Base-by-base conservation (phyloP, 1,284 basidiomycete species). In the Albatrellus sp. region DNA sequence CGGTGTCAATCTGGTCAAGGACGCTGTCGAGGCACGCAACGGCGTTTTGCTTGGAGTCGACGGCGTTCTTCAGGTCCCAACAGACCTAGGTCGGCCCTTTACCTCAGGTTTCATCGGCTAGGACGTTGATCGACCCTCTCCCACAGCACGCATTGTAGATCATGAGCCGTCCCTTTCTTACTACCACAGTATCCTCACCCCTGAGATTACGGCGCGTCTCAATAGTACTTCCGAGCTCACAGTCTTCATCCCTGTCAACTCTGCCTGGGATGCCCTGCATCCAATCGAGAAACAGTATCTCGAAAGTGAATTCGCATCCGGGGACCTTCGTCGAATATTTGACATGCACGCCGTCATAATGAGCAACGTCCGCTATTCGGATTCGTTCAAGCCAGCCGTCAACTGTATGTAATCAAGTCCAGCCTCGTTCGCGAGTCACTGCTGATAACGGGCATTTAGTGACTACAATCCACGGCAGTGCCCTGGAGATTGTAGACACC, bases 211-310 rank as follows among this genome's bases (percentile, higher is more conserved):
- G 35, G 55, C 61, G n/a, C 63, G 72, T 31, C 66, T 90, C 33
- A 78, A 78, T 46, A 63, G 63, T 40, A 78, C 75, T 0, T 66
- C 88, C 0, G 80, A 86, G 55, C 65, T 96, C 30, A 97, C 94
- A 0, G 55, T 98, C 32, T 99, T 99, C 60, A 72, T 96, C 2
- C 94, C 96, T 0, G 70, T 83, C 12, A 77, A 96, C 56, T 65
- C 73, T 19, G 93, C 96, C 9, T 97, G 80, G 77, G 67, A 72
- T 38, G 62, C 55, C 33, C 63, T 83, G 47, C 73, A 76, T 55
- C 66, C 67, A 17, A 72, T 87, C 43, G 89, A 92, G 57, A 74
- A 78, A 42, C 62, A 84, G 5, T 97, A 94, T 60, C 70, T 97
- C 19, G 85, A 91, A 60, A 90, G 88, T 52, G 76, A 77, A 46